Evolutionary conservation across 2,329 filamentous ascomycete species (phyloP).

Genomic region (Cephalotrichum gorgonifer): DNA sequence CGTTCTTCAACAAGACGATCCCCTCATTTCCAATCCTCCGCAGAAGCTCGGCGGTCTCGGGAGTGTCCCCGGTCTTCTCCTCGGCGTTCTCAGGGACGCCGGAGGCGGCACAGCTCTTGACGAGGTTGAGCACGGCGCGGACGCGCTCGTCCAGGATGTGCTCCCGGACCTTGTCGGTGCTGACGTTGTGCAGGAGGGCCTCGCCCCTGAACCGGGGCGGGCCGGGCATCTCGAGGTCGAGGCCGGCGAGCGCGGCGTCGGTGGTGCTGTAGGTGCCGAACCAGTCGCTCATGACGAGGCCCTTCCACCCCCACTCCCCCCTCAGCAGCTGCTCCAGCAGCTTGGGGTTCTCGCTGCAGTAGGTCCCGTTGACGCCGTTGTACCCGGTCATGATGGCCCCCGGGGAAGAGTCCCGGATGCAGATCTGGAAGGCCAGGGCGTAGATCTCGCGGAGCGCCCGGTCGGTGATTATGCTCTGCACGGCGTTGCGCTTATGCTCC

Average conservation of each 20-base stretch:
- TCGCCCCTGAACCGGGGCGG: constrained; percentile 40
- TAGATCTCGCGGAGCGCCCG: constrained; percentile 50
- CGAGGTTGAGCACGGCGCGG: constrained; percentile 45
- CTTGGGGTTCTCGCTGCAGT: constrained; percentile 42
- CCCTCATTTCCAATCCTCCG: constrained; percentile 57
- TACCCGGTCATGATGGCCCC: constrained; percentile 49
- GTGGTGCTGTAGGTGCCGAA: constrained; percentile 45
- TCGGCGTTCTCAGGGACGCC: constrained; percentile 43
- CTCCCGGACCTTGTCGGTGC: constrained; percentile 43
- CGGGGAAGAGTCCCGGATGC: constrained; percentile 38
- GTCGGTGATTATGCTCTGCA: constrained; percentile 43
- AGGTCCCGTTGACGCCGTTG: constrained; percentile 46
- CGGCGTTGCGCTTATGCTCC: constrained; percentile 45
- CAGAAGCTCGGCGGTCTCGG: constrained; percentile 52
- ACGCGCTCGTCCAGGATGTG: constrained; percentile 48
- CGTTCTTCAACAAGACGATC: constrained; percentile 66
- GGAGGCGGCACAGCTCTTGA: constrained; percentile 44
- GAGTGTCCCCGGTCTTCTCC: constrained; percentile 45
- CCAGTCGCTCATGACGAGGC: constrained; percentile 51
- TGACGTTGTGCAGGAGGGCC: constrained; percentile 38
- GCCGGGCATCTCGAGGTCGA: constrained; percentile 52
- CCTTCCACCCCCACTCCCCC: constrained; percentile 47
- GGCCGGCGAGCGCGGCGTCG: constrained; percentile 37
- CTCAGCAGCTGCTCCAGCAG: constrained; percentile 40
- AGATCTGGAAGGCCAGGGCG: constrained; percentile 46